Conservation (phyloP, 169 alveolate genomes). For the Hepatocystis sp. region DNA sequence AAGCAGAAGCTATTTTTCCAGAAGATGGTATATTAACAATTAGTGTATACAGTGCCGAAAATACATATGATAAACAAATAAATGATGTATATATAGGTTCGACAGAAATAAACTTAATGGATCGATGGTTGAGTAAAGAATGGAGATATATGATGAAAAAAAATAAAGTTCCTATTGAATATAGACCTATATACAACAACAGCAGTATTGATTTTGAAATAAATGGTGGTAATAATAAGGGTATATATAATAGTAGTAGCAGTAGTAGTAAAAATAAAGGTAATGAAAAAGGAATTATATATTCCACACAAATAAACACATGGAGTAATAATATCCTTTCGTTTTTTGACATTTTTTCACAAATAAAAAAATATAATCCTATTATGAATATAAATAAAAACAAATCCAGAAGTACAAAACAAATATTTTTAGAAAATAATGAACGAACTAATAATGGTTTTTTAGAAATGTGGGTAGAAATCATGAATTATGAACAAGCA, state of each 20-base stretch:
- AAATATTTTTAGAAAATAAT: slow-evolving; percentile 2
- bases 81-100: slow-evolving; percentile 89
- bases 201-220: slow-evolving; percentile 75
- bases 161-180: slow-evolving; percentile 90
- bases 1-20: slow-evolving; percentile 87
- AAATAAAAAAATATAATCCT: neutral
- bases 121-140: slow-evolving; percentile 91
- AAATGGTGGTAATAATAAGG: slow-evolving; percentile 64
- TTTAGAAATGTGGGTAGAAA: slow-evolving; percentile 89
- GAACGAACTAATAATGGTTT: slow-evolving; percentile 77
- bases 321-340: slow-evolving; percentile 73
- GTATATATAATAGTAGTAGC: slow-evolving; percentile 66
- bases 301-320: too few relatives aligned
- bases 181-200: slow-evolving; percentile 84
- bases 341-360: slow-evolving; percentile 45
- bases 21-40: slow-evolving; percentile 85
- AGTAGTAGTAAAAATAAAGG: too few relatives aligned
- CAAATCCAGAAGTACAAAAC: neutral
- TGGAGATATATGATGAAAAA: slow-evolving; percentile 92
- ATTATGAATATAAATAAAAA: too few relatives aligned
- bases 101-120: slow-evolving; percentile 91
- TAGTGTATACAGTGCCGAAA: slow-evolving; percentile 81
- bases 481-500: slow-evolving; percentile 85
- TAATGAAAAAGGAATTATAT: too few relatives aligned
- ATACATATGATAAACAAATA: slow-evolving; percentile 78